A percentile compares a stretch with the other conserved stretches of the same genome.
Evolutionary conservation across 768 basidiomycete species (phyloP).

Genomic region (Tricholoma terreum): DNA sequence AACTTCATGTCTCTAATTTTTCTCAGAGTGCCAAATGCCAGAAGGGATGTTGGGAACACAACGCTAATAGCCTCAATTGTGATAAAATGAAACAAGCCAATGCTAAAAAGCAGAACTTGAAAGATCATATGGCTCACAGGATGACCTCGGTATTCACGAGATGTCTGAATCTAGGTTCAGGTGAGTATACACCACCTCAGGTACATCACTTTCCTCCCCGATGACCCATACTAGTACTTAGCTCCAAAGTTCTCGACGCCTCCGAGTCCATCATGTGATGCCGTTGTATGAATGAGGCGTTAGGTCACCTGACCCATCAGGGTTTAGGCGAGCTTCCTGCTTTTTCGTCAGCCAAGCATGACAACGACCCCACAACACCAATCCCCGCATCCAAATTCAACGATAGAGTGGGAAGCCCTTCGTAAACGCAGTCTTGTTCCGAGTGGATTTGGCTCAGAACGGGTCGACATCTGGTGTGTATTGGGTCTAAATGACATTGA

Average conservation of each 20-base stretch:
- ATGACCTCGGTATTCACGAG: not conserved
- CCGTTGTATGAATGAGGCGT: too few relatives aligned
- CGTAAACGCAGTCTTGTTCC: slow-evolving; percentile 39
- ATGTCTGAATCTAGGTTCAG: not conserved
- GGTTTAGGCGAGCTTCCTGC: too few relatives aligned
- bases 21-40: not conserved
- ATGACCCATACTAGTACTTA: not conserved
- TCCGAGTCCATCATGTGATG: too few relatives aligned
- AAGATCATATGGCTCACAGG: too few relatives aligned
- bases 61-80: not conserved
- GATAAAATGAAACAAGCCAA: not conserved
- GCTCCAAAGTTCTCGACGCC: not conserved
- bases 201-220: not conserved
- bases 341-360: not conserved
- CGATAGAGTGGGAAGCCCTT: slow-evolving; percentile 17
- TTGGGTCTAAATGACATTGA: not conserved
- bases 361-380: not conserved
- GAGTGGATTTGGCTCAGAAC: slow-evolving; percentile 44
- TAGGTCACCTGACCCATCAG: too few relatives aligned
- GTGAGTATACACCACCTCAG: not conserved
- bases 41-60: not conserved
- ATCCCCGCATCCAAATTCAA: not conserved
- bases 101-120: not conserved
- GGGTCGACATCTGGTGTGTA: slow-evolving; percentile 41
- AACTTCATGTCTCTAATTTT: not conserved